Conservation (phyloP, 805 yeast species). For the Scheffersomyces ergatensis region DNA sequence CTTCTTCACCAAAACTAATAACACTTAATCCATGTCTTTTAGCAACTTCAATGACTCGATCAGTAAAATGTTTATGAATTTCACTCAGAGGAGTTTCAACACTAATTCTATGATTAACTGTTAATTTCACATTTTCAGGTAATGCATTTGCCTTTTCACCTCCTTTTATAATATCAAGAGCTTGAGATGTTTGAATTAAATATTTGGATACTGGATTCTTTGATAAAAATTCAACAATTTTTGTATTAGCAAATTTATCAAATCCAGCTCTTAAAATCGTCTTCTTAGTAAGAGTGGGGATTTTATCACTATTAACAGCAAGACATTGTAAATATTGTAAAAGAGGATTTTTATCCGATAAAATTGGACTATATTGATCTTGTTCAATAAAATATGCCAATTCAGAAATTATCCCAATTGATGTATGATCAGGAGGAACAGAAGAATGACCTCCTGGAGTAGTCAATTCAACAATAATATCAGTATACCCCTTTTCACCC, state of each 20-base stretch:
- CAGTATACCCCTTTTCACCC: slow-evolving; percentile 50
- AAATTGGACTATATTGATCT: slow-evolving; percentile 45
- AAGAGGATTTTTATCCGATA: slow-evolving; percentile 57
- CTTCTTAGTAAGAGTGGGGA: slow-evolving; percentile 25
- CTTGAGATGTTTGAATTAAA: slow-evolving; percentile 33
- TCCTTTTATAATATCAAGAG: slow-evolving; percentile 29
- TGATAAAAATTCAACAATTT: slow-evolving; percentile 19
- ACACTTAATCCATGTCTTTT: slow-evolving; percentile 25
- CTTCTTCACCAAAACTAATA: slow-evolving; percentile 24
- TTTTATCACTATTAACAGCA: slow-evolving; percentile 46
- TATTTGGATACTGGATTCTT: slow-evolving; percentile 18
- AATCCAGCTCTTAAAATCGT: slow-evolving; percentile 31
- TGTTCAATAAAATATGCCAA: slow-evolving; percentile 54
- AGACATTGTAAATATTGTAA: slow-evolving; percentile 57
- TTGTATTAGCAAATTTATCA: slow-evolving; percentile 29
- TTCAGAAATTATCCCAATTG: slow-evolving; percentile 68
- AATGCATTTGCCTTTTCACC: slow-evolving; percentile 40
- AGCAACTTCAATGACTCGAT: slow-evolving; percentile 22
- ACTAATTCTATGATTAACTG: slow-evolving; percentile 33
- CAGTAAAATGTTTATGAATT: slow-evolving; percentile 16
- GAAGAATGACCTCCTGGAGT: slow-evolving; percentile 80
- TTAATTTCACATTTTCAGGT: slow-evolving; percentile 28
- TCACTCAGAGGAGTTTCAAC: slow-evolving; percentile 23
- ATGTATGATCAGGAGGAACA: slow-evolving; percentile 73
- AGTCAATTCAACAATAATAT: slow-evolving; percentile 42